These are phyloP conservation scores for Myotisia sp. DNA, from an alignment of 2,329 filamentous ascomycete genomes.

Conservation along the genomic window DNA sequence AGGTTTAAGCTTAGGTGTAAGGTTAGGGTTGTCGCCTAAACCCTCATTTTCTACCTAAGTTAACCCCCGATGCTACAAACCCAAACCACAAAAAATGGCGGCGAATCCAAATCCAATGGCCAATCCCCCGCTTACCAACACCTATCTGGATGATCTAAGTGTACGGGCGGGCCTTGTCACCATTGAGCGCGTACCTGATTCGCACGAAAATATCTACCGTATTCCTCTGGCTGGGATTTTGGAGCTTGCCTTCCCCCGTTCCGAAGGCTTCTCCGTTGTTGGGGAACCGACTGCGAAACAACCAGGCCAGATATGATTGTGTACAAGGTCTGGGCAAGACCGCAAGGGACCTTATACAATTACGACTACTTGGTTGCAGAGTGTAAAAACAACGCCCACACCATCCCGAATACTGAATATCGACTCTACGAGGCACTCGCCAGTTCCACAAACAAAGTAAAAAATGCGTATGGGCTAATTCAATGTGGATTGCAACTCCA, in stretches of 20 bases:
- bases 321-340: constrained; percentile 4
- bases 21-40: too few relatives aligned
- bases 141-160: constrained; percentile 10
- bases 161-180: constrained; percentile 7
- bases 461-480: constrained; percentile 11
- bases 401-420: constrained; percentile 5
- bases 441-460: constrained; percentile 7
- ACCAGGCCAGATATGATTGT: constrained; percentile 2
- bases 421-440: constrained; percentile 6
- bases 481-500: constrained; percentile 10
- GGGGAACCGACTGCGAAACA: constrained; percentile 4
- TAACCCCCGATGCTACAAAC: too few relatives aligned
- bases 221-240: constrained; percentile 10
- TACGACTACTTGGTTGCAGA: constrained; percentile 11
- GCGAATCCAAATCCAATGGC: too few relatives aligned
- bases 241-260: constrained; percentile 7
- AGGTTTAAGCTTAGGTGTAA: too few relatives aligned
- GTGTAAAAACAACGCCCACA: constrained; percentile 8
- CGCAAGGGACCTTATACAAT: constrained; percentile 1
- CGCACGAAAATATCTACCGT: constrained; percentile 10
- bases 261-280: constrained; percentile 10
- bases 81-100: too few relatives aligned
- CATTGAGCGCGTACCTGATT: constrained; percentile 9
- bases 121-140: constrained; percentile 10
- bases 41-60: too few relatives aligned